Conservation (phyloP, 306 rosid genomes). For the Sicyos baderoa region DNA sequence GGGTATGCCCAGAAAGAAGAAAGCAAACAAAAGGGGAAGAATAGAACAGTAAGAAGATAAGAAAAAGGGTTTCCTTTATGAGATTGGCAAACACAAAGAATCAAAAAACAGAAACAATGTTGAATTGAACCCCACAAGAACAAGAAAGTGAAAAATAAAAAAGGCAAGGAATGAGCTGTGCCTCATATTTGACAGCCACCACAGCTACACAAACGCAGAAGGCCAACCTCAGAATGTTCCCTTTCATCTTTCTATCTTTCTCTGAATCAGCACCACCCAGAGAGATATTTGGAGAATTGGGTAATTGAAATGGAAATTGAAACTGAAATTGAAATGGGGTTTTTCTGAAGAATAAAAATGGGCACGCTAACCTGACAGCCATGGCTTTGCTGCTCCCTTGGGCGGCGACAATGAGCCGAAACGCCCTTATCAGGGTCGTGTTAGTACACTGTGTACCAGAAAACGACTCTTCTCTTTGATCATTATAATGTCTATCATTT, state of each 20-base stretch:
- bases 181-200: slow-evolving; percentile 71
- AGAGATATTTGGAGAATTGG: slow-evolving; percentile 17
- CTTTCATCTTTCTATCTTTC: slow-evolving; percentile 15
- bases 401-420: slow-evolving; percentile 15
- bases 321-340: slow-evolving; percentile 6
- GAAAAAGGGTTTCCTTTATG: neutral
- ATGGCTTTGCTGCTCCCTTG: slow-evolving; percentile 40
- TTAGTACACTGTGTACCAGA: no score
- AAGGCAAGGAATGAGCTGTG: slow-evolving; percentile 53
- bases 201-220: slow-evolving; percentile 50
- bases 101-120: slow-evolving; percentile 32
- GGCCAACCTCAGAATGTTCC: slow-evolving; percentile 66
- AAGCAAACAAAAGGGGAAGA: neutral
- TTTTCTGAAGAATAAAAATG: slow-evolving; percentile 18
- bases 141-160: slow-evolving; percentile 17
- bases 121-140: slow-evolving; percentile 15
- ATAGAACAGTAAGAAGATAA: slow-evolving; percentile 14
- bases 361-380: slow-evolving; percentile 57
- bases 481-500: no score
- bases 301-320: neutral
- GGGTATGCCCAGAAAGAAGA: neutral
- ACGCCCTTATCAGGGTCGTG: no score
- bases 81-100: slow-evolving; percentile 24
- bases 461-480: no score
- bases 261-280: slow-evolving; percentile 73